phyloP scores from a whole-genome alignment of 2,329 filamentous ascomycete genomes.

The Tolypocladium endophyticum region DNA sequence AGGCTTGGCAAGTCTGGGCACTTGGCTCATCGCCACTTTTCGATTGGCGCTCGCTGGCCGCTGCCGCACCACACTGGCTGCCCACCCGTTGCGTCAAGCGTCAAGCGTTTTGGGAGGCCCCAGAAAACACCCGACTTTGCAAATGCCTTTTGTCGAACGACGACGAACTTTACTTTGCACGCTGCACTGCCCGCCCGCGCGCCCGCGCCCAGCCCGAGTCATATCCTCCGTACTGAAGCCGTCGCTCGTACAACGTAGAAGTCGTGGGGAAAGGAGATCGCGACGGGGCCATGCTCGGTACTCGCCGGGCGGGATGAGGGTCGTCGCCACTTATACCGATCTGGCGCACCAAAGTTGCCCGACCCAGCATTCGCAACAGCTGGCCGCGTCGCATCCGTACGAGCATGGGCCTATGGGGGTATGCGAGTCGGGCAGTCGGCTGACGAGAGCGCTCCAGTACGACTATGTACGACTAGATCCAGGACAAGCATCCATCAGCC shows the following conservation, averaged over 20 bases:
- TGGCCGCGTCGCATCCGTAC: not conserved
- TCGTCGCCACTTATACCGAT: not conserved
- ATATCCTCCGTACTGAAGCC: not conserved
- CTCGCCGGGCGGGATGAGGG: not conserved
- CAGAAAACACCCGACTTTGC: not conserved
- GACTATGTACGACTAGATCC: no score
- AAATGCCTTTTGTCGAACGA: not conserved
- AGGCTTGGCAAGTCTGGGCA: constrained; percentile 28
- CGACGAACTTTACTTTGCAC: not conserved
- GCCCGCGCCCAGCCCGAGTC: not conserved
- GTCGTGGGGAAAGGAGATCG: no score
- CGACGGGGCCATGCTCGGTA: no score
- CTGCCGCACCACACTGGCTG: not conserved
- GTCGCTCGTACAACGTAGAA: no score
- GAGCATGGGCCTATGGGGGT: not conserved
- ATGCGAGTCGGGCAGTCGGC: not conserved
- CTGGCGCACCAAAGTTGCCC: not conserved
- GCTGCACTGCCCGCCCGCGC: not conserved
- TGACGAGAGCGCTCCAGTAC: not conserved
- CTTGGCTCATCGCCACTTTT: constrained; percentile 16
- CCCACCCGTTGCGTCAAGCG: not conserved
- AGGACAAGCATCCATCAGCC: constrained; percentile 1
- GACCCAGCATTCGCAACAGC: not conserved
- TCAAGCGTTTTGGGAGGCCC: not conserved
- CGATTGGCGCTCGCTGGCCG: constrained; percentile 15